Base-by-base conservation (phyloP, 768 basidiomycete genomes). In the Rhizopogon vinicolor region DNA sequence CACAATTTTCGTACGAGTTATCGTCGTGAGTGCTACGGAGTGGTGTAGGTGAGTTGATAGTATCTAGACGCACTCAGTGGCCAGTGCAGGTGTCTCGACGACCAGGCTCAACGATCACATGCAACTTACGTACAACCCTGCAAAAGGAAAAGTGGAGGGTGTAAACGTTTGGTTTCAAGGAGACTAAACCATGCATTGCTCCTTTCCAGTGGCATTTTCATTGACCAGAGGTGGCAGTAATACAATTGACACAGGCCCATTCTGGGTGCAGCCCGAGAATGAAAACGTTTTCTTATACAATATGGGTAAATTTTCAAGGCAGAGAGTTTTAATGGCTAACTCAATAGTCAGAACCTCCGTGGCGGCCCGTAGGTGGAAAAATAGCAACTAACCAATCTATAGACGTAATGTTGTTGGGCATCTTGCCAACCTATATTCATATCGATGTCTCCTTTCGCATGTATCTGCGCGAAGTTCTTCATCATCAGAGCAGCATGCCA, bases 191-290 rank as follows among this genome's bases (percentile, higher is more conserved):
- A 22, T 31, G 7, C 5, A 7, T 31, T 31, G 31, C 31, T 25
- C 25, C 25, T 25, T 25, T 25, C 25, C 3, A 4, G 25, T 25
- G 25, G 25, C 3, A 25, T 25, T 25, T 25, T 25, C 25, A 25
- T 25, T 25, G 25, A 25, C 25, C 25, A 25, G 22, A 22, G 22
- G 22, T 22, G 22, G 22, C 4, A 25, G 25, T 25, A 4, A 25
- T 25, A 25, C 25, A 4, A 25, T 25, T 25, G 25, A 55, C 7
- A 62, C 73, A 14, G 48, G 83, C 83, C 85, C 86, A 59, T 89
- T 80, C 16, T 91, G 70, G 51, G 88, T 82, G 84, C 86, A 91
- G 61, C 91, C 87, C 0, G 81, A 76, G 60, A 88, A 87, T 0
- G 64, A 91, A 89, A 3, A 86, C 82, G 64, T 91, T 89, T 5